Evolutionary conservation across 495 filamentous ascomycete genomes (phyloP), one percentile per base, ranked within the genome.

Genomic region (Aspergillus cristatus): DNA sequence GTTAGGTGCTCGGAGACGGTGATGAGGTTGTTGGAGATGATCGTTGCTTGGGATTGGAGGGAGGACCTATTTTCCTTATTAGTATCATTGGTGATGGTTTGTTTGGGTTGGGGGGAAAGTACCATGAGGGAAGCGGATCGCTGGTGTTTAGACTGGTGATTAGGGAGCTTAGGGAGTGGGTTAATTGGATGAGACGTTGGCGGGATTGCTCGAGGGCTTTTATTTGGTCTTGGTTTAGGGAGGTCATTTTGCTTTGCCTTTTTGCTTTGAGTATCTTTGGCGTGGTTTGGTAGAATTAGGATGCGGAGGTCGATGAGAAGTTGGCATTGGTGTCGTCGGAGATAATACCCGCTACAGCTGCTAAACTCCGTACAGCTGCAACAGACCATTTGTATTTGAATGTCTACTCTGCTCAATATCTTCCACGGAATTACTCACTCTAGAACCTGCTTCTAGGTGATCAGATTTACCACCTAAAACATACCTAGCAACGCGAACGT

Each of bases 131-230:
- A 2, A 82, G 65, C 18, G 73, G 73, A 46, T 78, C 70, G 43
- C 58, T 65, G 43, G 62, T 58, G 41, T 69, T 61, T 33, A 81
- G 47, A 42, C 71, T 67, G 41, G 47, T 42, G 42, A 73, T 71
- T 17, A 88, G 63, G n/a, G 76, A 79, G 34, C 45, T 62, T 10
- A 93, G 68, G 48, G 74, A 82, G 53, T 66, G 75, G 12, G 73
- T 74, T 26, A 93, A 72, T 48, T 85, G 80, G 24, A 63, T 63
- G 28, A 87, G 74, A 11, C 83, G 75, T 47, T 82, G 80, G 29
- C 84, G 79, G 28, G 82, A 75, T 53, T 82, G 68, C 47, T 93
- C 84, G 33, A 93, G 71, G 40, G 74, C 68, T 63, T 80, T 81
- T 35, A 85, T 68, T 43, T 90, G 82, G 13, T 81, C 78, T 33